These are phyloP conservation scores for Phytopythium delawarense DNA, from an alignment of 352 stramenopile species.

Conservation along the genomic window DNA sequence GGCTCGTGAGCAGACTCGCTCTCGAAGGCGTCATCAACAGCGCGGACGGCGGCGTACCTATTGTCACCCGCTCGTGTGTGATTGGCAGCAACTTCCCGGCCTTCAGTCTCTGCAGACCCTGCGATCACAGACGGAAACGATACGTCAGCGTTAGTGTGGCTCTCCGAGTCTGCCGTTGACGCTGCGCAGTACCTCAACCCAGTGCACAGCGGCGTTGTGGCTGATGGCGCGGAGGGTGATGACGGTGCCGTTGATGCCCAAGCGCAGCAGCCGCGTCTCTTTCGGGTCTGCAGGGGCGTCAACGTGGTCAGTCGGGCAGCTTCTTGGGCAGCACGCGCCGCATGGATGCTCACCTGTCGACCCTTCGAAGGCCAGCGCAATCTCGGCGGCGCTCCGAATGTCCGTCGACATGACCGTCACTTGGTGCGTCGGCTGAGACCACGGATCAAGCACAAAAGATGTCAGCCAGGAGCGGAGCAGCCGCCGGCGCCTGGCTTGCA, in stretches of 20 bases:
- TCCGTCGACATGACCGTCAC: slow-evolving; percentile 71
- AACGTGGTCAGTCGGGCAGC: slow-evolving; percentile 2
- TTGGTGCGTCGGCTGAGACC: slow-evolving; percentile 54
- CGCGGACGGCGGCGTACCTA: slow-evolving; percentile 24
- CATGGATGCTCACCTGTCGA: slow-evolving; percentile 8
- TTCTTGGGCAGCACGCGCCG: neutral
- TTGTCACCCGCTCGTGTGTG: slow-evolving; percentile 32
- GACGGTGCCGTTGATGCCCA: slow-evolving; percentile 60
- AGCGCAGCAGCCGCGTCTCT: slow-evolving; percentile 38
- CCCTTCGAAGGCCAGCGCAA: slow-evolving; percentile 35
- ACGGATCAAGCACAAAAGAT: neutral
- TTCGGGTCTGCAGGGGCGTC: neutral
- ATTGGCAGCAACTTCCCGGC: slow-evolving; percentile 40
- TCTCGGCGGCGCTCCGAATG: slow-evolving; percentile 55
- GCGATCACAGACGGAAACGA: neutral
- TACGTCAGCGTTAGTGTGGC: neutral
- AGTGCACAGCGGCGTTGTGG: slow-evolving; percentile 59
- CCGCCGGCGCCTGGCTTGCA: neutral
- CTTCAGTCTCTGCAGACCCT: slow-evolving; percentile 51
- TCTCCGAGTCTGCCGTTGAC: neutral
- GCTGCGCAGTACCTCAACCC: slow-evolving; percentile 44
- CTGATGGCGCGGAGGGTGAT: slow-evolving; percentile 70
- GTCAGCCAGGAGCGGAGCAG: neutral
- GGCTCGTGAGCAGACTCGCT: neutral
- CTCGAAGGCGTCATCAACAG: neutral